Conservation (phyloP, 768 basidiomycete species). For the Rhizopogon sp. region DNA sequence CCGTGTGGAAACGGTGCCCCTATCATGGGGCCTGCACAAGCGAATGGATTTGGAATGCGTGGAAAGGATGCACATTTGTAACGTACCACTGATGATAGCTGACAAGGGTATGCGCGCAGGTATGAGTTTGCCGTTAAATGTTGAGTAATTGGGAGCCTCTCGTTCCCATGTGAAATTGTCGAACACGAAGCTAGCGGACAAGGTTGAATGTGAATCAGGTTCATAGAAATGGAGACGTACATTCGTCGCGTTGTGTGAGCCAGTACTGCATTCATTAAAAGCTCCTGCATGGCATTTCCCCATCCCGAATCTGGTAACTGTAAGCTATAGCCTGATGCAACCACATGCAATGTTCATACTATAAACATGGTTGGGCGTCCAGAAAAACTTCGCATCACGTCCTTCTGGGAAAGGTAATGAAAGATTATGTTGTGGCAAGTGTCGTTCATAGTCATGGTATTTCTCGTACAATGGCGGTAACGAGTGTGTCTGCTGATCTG, state of each 20-base stretch:
- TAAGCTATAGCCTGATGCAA: neutral
- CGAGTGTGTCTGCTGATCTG: neutral
- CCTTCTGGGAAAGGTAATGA: conserved; percentile 37
- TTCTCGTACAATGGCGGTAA: conserved; percentile 42
- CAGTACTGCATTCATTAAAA: conserved; percentile 46
- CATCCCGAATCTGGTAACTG: conserved; percentile 43
- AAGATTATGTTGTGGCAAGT: conserved; percentile 40
- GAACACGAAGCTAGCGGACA: conserved; percentile 42
- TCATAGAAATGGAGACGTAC: conserved; percentile 29
- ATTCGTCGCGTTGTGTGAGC: conserved; percentile 42
- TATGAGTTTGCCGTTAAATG: conserved; percentile 45
- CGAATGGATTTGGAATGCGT: neutral
- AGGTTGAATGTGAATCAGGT: neutral
- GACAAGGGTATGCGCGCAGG: conserved; percentile 53
- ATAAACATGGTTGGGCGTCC: conserved; percentile 42
- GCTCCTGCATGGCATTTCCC: conserved; percentile 60
- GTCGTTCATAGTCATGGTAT: conserved; percentile 39
- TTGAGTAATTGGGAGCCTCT: conserved; percentile 35
- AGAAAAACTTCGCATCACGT: conserved; percentile 38
- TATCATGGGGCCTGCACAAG: conserved; percentile 34
- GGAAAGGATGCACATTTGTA: neutral
- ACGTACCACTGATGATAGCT: conserved; percentile 45
- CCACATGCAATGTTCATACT: conserved; percentile 20
- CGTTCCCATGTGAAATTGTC: conserved; percentile 55
- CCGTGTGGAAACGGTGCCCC: conserved; percentile 34